Base-by-base conservation (phyloP, 2,329 filamentous ascomycete genomes). In the Orbilia ellipsospora region DNA sequence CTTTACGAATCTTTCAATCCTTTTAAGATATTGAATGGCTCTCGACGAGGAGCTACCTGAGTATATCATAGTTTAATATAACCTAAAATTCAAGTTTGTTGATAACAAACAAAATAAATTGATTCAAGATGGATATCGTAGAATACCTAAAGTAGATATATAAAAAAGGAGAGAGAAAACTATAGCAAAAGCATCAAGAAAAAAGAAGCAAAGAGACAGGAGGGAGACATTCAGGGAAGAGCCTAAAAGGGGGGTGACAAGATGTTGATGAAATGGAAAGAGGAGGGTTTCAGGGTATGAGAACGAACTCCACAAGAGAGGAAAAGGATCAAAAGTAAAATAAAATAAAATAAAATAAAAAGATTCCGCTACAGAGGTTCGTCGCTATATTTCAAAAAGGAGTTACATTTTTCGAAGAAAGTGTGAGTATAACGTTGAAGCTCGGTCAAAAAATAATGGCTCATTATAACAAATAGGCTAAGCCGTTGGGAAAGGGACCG, bases 391-490 rank as follows among this genome's bases (percentile, higher is more conserved):
- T 42, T 70, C 42, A 54, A 42, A 56, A 56, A 54, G 44, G 66
- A 63, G 66, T 42, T 70, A 70, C 65, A 63, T 63, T 42, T 16
- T 52, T 20, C 0, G 42, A 42, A 31, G 28, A 55, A 18, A 16
- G 3, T 18, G 40, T 51, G 1, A 40, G 56, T 36, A 36, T 36
- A 36, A 36, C 31, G 31, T 36, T 36, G 48, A 52, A 68, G 55
- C 48, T 62, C 56, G 16, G 56, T 56, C 65, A 18, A 48, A 69
- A 63, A 70, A 70, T 59, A 70, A 70, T 70, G 57, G 66, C 66
- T 70, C 66, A 70, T 70, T 70, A 70, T 63, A 70, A 70, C 66
- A 70, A 70, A 63, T 70, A 70, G 51, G 54, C 66, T 70, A 70
- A 70, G 60, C 66, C 57, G 66, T 70, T 52, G n/a, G 42, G 66